These are phyloP conservation scores for Ceratocystis destructans DNA, from an alignment of 2,329 filamentous ascomycete species.

Conservation along the genomic window DNA sequence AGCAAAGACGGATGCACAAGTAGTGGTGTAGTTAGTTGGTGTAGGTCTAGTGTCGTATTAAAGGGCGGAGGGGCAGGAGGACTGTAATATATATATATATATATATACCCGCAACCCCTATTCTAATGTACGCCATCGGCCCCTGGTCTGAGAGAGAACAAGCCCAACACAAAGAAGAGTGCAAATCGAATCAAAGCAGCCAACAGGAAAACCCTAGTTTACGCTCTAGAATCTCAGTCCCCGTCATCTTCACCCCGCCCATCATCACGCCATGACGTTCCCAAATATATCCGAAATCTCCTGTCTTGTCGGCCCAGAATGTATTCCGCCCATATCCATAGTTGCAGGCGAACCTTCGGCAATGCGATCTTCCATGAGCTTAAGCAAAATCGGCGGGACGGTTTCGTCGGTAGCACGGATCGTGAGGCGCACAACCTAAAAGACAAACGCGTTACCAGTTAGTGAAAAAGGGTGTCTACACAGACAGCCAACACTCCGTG, in stretches of 20 bases:
- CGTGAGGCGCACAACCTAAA: constrained; percentile 89
- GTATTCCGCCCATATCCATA: constrained; percentile 25
- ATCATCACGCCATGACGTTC: constrained; percentile 39
- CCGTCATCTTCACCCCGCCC: background rate
- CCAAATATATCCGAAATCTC: constrained; percentile 44
- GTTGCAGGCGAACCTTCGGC: constrained; percentile 37
- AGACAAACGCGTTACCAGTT: constrained; percentile 18
- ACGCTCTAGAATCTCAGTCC: background rate
- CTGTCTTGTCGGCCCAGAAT: constrained; percentile 31
- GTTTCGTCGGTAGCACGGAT: constrained; percentile 86
- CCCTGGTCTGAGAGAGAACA: background rate
- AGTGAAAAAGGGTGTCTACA: constrained; percentile 19
- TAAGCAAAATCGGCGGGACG: constrained; percentile 66
- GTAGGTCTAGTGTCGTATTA: too few species aligned
- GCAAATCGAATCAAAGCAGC: background rate
- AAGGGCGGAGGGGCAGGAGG: background rate
- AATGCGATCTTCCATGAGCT: constrained; percentile 75
- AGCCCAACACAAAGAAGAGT: background rate
- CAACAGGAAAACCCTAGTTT: background rate
- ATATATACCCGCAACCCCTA: background rate
- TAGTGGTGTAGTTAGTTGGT: constrained; percentile 33
- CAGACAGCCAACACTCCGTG: background rate
- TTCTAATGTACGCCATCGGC: background rate
- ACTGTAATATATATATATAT: background rate
- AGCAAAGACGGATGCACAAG: constrained; percentile 62